A percentile compares a stretch with the other conserved stretches of the same genome.
Evolutionary conservation across 1,284 basidiomycete species (phyloP).

Genomic region (Phenoliferia sp.): DNA sequence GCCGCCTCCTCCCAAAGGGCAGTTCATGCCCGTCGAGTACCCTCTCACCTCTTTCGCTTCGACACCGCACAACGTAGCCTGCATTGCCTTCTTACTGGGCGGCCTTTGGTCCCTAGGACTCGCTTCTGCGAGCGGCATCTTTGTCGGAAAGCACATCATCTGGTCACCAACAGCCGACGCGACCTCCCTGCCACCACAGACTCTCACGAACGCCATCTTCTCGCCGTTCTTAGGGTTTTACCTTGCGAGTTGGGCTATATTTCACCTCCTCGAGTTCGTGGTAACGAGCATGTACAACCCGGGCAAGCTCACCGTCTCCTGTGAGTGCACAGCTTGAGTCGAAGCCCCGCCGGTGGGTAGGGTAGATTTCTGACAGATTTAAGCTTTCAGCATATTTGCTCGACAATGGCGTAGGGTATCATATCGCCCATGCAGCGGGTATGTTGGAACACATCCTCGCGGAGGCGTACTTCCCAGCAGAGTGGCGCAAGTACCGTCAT

Average conservation of each 20-base stretch:
- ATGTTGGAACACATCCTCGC: constrained; percentile 72
- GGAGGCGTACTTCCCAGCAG: constrained; percentile 28
- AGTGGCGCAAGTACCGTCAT: constrained; percentile 30
- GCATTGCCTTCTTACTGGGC: constrained; percentile 36
- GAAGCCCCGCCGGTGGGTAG: too few relatives aligned
- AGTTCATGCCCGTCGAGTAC: constrained; percentile 9
- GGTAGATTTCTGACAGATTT: too few relatives aligned
- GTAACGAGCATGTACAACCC: constrained; percentile 95
- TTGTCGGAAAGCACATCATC: constrained; percentile 12
- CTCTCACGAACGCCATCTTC: constrained; percentile 31
- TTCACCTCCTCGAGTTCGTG: constrained; percentile 92
- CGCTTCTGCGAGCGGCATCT: neutral
- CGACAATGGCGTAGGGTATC: constrained; percentile 83
- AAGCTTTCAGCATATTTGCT: constrained; percentile 73
- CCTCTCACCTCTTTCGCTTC: constrained; percentile 35
- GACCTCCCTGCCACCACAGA: neutral
- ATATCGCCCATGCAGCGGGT: constrained; percentile 74
- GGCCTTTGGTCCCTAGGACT: constrained; percentile 28
- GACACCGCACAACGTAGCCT: constrained; percentile 36
- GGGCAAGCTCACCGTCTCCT: constrained; percentile 85
- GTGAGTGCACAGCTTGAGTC: constrained; percentile 53
- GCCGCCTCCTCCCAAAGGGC: neutral
- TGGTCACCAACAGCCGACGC: constrained; percentile 6
- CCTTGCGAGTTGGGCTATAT: constrained; percentile 69
- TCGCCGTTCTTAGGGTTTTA: constrained; percentile 78